Evolutionary conservation across 345 rosid species (phyloP), one percentile per base, ranked within the genome.

Genomic region (Arabidopsis suecica): DNA sequence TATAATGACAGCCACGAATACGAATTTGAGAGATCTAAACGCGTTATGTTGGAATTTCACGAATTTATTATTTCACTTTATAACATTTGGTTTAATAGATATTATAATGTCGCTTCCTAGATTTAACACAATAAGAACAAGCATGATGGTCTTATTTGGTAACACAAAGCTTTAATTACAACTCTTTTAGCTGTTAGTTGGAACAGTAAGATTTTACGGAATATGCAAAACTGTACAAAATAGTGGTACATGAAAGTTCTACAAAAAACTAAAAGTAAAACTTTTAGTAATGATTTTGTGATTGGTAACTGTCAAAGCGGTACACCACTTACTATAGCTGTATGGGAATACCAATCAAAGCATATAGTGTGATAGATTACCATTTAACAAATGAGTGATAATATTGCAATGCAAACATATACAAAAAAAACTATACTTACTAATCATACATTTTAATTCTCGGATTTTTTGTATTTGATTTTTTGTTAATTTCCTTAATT

Each of bases 31-130:
- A 72, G 55, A 65, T 56, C 36, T 36, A 65, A 74, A 55, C 72
- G 78, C 78, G 78, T 74, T 57, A 56, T 16, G 33, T 73, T 55
- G 65, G 65, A 65, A 74, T 65, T 56, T 48, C 8, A 16, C 7
- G 6, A 16, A 33, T 57, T 44, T 42, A 57, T 32, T 44, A 20
- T 44, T 22, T 20, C 2, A 10, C 5, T 18, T 22, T 65, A 44
- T 61, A 22, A 5, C 1, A 16, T 47, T 6, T 11, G 3, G 22
- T 11, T 10, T 41, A 41, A 11, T 3, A 41, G n/a, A 5, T 1
- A 7, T 34, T 23, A 59, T 25, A 9, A 10, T 7, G 11, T 41
- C 20, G 1, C 5, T 23, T 7, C 41, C 34, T 4, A 6, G 14
- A 61, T 10, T 10, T 37, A 13, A 61, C 48, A 23, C 13, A 23